Percentiles rank a stretch among this genome's conserved stretches.
phyloP scores from a whole-genome alignment of 2,329 filamentous ascomycete species.

The Fusarium concolor region DNA sequence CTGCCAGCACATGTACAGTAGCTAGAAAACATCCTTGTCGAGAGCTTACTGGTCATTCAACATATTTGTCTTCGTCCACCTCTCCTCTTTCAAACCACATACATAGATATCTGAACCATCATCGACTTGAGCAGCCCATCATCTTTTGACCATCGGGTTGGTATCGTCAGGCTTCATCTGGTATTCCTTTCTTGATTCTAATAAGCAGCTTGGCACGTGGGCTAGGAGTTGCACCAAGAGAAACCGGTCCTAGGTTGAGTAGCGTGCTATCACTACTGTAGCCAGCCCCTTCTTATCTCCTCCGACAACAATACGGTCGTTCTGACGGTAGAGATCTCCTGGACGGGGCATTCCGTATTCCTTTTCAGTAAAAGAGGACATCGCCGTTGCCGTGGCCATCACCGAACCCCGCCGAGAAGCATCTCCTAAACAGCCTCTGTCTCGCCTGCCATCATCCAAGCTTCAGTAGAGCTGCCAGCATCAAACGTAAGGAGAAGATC shows the following conservation, averaged over 20 bases:
- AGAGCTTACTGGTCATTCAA: conserved; percentile 3
- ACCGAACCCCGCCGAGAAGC: background rate
- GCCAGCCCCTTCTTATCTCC: background rate
- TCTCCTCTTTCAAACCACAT: background rate
- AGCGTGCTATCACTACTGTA: background rate
- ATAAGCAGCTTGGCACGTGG: background rate
- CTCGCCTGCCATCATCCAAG: background rate
- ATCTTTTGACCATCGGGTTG: background rate
- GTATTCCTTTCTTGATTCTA: background rate
- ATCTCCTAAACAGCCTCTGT: background rate
- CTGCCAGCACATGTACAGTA: conserved; percentile 4
- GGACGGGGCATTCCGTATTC: too few relatives aligned
- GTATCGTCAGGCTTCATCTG: background rate
- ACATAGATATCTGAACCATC: background rate
- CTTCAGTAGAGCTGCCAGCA: background rate
- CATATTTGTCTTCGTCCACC: background rate
- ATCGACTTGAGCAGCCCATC: background rate
- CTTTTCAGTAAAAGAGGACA: background rate
- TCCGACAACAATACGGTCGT: background rate
- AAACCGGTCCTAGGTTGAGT: background rate
- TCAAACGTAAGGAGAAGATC: background rate
- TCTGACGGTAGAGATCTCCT: background rate
- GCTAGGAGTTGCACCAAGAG: background rate
- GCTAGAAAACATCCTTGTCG: conserved; percentile 12
- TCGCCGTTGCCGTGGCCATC: too few relatives aligned